Evolutionary conservation across 139 green algal species (phyloP).

Genomic region (Deuterostichococcus epilithicus): DNA sequence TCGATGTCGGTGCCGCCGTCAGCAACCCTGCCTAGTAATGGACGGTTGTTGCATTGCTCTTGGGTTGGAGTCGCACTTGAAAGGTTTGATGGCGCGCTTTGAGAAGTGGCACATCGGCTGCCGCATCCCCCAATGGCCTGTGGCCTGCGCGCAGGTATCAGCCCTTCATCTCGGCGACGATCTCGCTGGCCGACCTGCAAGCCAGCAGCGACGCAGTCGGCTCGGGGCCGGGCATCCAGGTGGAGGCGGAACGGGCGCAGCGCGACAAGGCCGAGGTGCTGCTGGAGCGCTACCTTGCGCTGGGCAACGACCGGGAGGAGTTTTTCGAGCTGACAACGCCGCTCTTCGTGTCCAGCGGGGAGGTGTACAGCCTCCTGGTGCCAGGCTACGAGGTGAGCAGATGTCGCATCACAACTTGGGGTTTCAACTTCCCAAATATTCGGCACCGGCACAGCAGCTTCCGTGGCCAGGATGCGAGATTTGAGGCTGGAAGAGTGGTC

Average conservation of each 20-base stretch:
- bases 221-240: not conserved
- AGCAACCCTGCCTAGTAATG: no score
- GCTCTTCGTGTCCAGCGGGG: constrained; percentile 11
- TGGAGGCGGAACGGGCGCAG: not conserved
- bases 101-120: no score
- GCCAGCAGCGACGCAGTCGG: not conserved
- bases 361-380: constrained; percentile 7
- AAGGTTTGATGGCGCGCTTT: no score
- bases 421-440: no score
- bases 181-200: not conserved
- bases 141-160: constrained; percentile 16
- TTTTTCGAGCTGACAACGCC: constrained; percentile 23
- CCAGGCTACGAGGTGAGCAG: constrained; percentile 19
- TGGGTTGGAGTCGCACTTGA: no score
- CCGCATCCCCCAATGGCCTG: no score
- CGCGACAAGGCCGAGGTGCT: not conserved
- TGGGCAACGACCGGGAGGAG: constrained; percentile 9
- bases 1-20: no score
- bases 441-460: no score
- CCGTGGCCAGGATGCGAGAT: no score
- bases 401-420: no score
- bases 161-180: constrained; percentile 10
- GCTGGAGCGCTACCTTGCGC: constrained; percentile 7
- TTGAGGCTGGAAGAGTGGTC: no score
- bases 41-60: no score